Conservation (phyloP, 1,284 basidiomycete genomes). For the Ceratobasidium sp. region DNA sequence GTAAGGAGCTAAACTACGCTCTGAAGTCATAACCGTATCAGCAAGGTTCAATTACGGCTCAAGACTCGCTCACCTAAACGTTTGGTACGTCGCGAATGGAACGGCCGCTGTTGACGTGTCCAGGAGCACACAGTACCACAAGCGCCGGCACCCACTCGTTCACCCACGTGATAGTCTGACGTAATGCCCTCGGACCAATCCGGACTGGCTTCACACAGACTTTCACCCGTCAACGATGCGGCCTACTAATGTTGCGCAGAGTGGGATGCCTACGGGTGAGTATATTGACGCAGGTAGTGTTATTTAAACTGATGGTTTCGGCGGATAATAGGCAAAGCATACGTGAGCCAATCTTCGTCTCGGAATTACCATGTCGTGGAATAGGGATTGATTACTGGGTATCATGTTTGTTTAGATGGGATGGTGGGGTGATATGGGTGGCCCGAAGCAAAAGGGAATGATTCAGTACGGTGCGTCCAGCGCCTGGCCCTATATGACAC, state of each 20-base stretch:
- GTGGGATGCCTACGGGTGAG: slow-evolving; percentile 79
- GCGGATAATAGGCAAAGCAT: slow-evolving; percentile 46
- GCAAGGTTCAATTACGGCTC: too few relatives aligned
- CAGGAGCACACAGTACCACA: not conserved
- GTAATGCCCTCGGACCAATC: slow-evolving; percentile 38
- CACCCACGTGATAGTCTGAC: slow-evolving; percentile 20
- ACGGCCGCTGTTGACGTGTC: slow-evolving; percentile 9
- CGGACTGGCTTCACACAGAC: slow-evolving; percentile 19
- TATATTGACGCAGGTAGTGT: slow-evolving; percentile 50
- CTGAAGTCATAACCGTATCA: too few relatives aligned
- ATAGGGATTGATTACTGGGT: not conserved
- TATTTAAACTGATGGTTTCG: not conserved
- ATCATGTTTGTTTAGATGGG: slow-evolving; percentile 65
- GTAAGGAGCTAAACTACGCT: not conserved
- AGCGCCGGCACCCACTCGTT: slow-evolving; percentile 1
- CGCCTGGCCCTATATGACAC: not conserved
- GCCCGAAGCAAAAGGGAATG: slow-evolving; percentile 81
- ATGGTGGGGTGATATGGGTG: slow-evolving; percentile 90
- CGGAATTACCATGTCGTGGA: slow-evolving; percentile 8
- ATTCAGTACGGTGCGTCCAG: slow-evolving; percentile 77
- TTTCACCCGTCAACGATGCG: slow-evolving; percentile 64
- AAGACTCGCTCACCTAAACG: not conserved
- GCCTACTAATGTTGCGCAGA: slow-evolving; percentile 67
- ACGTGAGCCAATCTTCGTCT: slow-evolving; percentile 41
- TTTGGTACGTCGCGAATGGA: not conserved